Conservation (phyloP, 2,329 filamentous ascomycete species). For the Aspergillus pseudoviridinutans region DNA sequence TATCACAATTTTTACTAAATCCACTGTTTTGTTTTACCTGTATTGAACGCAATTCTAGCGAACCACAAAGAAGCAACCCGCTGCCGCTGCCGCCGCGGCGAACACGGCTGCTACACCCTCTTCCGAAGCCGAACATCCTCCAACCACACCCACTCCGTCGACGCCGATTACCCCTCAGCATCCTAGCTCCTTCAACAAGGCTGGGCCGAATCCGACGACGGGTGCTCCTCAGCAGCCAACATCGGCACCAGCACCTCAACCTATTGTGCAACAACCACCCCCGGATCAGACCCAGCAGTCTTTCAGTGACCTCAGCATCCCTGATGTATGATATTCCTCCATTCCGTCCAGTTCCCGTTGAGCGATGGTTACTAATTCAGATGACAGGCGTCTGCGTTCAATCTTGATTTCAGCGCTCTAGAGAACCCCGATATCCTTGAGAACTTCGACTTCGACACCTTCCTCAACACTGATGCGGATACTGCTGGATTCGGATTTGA, state of each 20-base stretch:
- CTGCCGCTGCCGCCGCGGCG: conserved; percentile 32
- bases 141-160: conserved; percentile 47
- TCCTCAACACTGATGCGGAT: conserved; percentile 55
- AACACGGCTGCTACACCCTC: conserved; percentile 42
- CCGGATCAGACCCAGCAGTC: conserved; percentile 30
- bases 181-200: conserved; percentile 43
- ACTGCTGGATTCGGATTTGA: conserved; percentile 42
- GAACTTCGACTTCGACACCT: conserved; percentile 64
- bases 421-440: conserved; percentile 47
- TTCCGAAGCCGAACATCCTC: conserved; percentile 45
- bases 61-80: conserved; percentile 40
- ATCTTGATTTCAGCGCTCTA: conserved; percentile 43
- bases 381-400: conserved; percentile 32
- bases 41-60: conserved; percentile 30
- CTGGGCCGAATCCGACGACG: conserved; percentile 33
- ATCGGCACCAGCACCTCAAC: conserved; percentile 32
- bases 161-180: conserved; percentile 48
- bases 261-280: conserved; percentile 32
- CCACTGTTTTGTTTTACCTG: conserved; percentile 3
- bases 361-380: conserved; percentile 12
- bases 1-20: background rate
- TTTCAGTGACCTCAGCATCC: conserved; percentile 32
- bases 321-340: conserved; percentile 31
- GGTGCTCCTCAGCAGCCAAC: conserved; percentile 32
- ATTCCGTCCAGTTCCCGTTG: background rate